Evolutionary conservation across 2,329 filamentous ascomycete genomes (phyloP).

Genomic region (Penicillium sp.): DNA sequence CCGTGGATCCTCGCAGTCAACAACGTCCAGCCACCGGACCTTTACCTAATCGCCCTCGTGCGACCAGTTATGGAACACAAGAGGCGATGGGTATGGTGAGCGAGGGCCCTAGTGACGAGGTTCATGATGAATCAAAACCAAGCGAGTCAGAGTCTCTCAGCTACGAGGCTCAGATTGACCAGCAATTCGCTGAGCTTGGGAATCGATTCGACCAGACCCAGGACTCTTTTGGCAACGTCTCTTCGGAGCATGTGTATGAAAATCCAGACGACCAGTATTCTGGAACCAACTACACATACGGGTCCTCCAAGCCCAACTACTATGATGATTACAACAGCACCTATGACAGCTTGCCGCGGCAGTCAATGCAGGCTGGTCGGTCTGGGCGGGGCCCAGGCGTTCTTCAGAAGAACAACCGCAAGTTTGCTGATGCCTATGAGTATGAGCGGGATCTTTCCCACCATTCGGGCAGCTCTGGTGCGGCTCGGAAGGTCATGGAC

Average conservation of each 20-base stretch:
- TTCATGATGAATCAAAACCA: constrained; percentile 14
- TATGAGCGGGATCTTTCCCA: constrained; percentile 61
- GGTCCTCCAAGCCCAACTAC: constrained; percentile 40
- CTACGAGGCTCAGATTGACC: constrained; percentile 43
- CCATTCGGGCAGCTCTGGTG: constrained; percentile 79
- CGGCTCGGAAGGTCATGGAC: constrained; percentile 94
- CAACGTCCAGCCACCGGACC: constrained; percentile 41
- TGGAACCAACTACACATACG: constrained; percentile 31
- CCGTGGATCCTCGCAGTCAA: constrained; percentile 24
- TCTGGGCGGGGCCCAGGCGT: constrained; percentile 54
- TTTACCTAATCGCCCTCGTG: constrained; percentile 25
- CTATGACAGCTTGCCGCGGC: constrained; percentile 41
- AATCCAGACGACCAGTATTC: constrained; percentile 34
- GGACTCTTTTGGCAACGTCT: constrained; percentile 28
- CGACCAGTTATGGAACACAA: constrained; percentile 34
- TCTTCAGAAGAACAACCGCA: constrained; percentile 81
- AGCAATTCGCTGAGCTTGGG: constrained; percentile 44
- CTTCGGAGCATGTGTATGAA: constrained; percentile 33
- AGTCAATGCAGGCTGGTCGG: constrained; percentile 45
- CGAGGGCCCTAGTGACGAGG: constrained; percentile 31
- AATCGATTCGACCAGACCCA: constrained; percentile 33
- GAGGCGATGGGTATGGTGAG: constrained; percentile 31
- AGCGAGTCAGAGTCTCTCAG: constrained; percentile 31
- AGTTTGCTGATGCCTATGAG: constrained; percentile 86
- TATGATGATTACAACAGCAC: constrained; percentile 52